Evolutionary conservation across 2,329 filamentous ascomycete genomes (phyloP).

Genomic region (Xylaria sp.): DNA sequence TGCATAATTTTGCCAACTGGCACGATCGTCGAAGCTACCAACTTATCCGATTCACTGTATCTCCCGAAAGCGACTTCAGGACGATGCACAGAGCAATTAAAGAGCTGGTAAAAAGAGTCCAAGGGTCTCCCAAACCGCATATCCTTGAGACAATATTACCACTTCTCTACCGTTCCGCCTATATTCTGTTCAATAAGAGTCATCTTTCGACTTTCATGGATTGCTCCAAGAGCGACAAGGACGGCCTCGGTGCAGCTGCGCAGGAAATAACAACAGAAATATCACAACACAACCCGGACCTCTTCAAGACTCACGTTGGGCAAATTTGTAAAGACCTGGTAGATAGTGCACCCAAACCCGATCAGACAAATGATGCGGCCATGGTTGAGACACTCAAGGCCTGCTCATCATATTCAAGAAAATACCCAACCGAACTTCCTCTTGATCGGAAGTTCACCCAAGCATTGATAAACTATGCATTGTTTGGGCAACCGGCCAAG

Average conservation of each 20-base stretch:
- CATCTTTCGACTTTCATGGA: constrained; percentile 92
- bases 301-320: constrained; percentile 92
- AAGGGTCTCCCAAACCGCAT: constrained; percentile 70
- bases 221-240: constrained; percentile 83
- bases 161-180: constrained; percentile 83
- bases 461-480: constrained; percentile 82
- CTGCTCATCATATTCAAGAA: constrained; percentile 89
- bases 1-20: constrained; percentile 89
- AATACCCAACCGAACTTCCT: constrained; percentile 84
- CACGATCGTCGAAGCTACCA: constrained; percentile 93
- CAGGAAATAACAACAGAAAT: constrained; percentile 94
- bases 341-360: constrained; percentile 78
- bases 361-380: constrained; percentile 72
- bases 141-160: constrained; percentile 83
- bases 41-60: constrained; percentile 85
- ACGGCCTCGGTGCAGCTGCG: constrained; percentile 79
- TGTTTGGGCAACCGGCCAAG: constrained; percentile 81
- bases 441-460: constrained; percentile 83
- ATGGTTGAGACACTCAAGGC: constrained; percentile 94
- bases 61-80: constrained; percentile 88
- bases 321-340: constrained; percentile 89
- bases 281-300: constrained; percentile 85
- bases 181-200: constrained; percentile 92
- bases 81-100: constrained; percentile 90
- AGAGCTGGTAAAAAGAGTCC: constrained; percentile 85